These are phyloP conservation scores for Cytidiella melzeri DNA, from an alignment of 768 basidiomycete species.

Conservation along the genomic window DNA sequence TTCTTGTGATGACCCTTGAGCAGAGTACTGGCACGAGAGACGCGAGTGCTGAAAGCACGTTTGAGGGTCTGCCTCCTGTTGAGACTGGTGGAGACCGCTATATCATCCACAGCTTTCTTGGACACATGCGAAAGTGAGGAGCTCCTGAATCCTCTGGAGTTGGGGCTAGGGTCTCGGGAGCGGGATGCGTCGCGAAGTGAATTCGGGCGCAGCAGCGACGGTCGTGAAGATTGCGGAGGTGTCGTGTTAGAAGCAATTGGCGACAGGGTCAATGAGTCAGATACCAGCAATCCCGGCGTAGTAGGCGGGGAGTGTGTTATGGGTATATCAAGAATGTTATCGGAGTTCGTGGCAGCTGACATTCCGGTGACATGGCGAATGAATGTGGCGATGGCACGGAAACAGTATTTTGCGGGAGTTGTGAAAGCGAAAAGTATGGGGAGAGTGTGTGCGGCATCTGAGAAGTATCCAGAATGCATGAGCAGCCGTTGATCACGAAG, in stretches of 20 bases:
- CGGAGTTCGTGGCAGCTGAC: slow-evolving; percentile 15
- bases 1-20: neutral
- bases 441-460: slow-evolving; percentile 68
- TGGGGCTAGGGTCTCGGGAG: slow-evolving; percentile 2
- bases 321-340: slow-evolving; percentile 7
- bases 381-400: slow-evolving; percentile 70
- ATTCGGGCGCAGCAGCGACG: neutral
- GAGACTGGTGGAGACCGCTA: neutral
- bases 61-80: neutral
- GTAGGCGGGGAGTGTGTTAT: slow-evolving; percentile 13
- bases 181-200: neutral
- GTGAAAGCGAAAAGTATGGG: slow-evolving; percentile 73
- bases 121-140: neutral
- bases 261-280: neutral
- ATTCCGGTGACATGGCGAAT: slow-evolving; percentile 58
- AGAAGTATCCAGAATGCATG: slow-evolving; percentile 1
- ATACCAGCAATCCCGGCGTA: neutral
- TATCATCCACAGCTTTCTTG: neutral
- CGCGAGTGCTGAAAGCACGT: slow-evolving; percentile 4
- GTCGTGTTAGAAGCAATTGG: slow-evolving; percentile 1
- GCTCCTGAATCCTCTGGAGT: neutral
- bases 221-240: neutral
- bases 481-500: neutral
- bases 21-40: neutral
- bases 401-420: slow-evolving; percentile 75